phyloP scores from a whole-genome alignment of 352 stramenopile genomes.

The Phytopythium mirpurense region DNA sequence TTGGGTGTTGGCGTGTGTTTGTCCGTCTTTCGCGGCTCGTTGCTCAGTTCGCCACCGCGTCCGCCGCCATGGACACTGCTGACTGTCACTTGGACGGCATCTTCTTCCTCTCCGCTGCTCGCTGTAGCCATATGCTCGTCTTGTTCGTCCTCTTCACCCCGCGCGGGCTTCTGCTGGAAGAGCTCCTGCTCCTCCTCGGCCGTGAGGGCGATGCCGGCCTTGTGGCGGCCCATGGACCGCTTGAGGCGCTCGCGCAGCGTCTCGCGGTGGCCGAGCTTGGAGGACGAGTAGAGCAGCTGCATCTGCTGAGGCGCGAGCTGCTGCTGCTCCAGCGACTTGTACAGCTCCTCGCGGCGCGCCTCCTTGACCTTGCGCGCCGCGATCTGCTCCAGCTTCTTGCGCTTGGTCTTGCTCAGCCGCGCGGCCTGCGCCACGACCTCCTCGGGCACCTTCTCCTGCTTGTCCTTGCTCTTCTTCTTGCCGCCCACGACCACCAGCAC shows the following conservation, averaged over 20 bases:
- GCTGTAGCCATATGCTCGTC: conserved; percentile 13
- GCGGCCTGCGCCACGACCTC: conserved; percentile 58
- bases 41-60: not conserved
- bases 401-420: conserved; percentile 78
- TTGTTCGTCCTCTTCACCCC: conserved; percentile 5
- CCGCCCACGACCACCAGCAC: conserved; percentile 50
- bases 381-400: conserved; percentile 75
- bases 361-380: conserved; percentile 77
- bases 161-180: conserved; percentile 48
- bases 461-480: conserved; percentile 52
- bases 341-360: conserved; percentile 59
- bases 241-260: conserved; percentile 74
- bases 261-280: conserved; percentile 76
- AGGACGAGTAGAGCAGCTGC: conserved; percentile 71
- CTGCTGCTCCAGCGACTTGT: conserved; percentile 69
- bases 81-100: not conserved
- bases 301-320: conserved; percentile 60
- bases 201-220: conserved; percentile 60
- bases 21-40: conserved; percentile 14
- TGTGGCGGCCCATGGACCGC: conserved; percentile 70
- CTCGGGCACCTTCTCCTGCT: conserved; percentile 38
- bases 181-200: conserved; percentile 48
- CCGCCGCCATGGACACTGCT: not conserved
- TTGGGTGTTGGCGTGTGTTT: conserved; percentile 13
- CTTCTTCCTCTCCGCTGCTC: conserved; percentile 1